A percentile compares a stretch with the other conserved stretches of the same genome.
Conservation (phyloP, 1,284 basidiomycete species). For the Rhodofomes roseus region DNA sequence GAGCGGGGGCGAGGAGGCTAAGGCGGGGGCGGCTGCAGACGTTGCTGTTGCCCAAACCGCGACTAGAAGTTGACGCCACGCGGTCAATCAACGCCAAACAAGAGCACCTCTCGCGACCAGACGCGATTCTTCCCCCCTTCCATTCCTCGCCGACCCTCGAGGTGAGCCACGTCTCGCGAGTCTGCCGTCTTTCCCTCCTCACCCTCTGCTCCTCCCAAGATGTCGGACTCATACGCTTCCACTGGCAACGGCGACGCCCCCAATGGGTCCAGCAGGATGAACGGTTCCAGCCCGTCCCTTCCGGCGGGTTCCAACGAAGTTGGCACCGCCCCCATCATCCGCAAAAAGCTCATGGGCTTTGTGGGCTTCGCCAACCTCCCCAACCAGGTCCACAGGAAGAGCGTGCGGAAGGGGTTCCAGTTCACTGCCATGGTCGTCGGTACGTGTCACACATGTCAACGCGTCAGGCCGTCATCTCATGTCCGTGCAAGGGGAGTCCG, state of each 20-base stretch:
- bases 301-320: slow-evolving; percentile 37
- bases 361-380: slow-evolving; percentile 91
- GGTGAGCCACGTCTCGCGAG: slow-evolving; percentile 21
- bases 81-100: slow-evolving; percentile 27
- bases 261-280: slow-evolving; percentile 47
- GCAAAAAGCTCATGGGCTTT: slow-evolving; percentile 91
- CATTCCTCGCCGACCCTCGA: slow-evolving; percentile 30
- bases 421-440: slow-evolving; percentile 98
- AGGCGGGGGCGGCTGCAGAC: slow-evolving; percentile 11
- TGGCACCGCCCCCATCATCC: slow-evolving; percentile 62
- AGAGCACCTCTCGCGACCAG: slow-evolving; percentile 32
- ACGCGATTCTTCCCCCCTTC: slow-evolving; percentile 49
- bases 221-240: slow-evolving; percentile 71
- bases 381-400: slow-evolving; percentile 97
- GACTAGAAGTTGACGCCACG: slow-evolving; percentile 21
- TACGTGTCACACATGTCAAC: slow-evolving; percentile 42
- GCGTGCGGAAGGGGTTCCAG: slow-evolving; percentile 94
- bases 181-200: slow-evolving; percentile 17
- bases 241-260: slow-evolving; percentile 57
- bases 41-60: slow-evolving; percentile 26
- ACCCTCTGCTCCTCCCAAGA: slow-evolving; percentile 36
- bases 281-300: slow-evolving; percentile 59
- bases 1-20: background rate
- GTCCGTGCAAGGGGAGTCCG: slow-evolving; percentile 79
- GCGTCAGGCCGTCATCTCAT: background rate